phyloP scores from a whole-genome alignment of 2,329 filamentous ascomycete species.

The Thermothelomyces thermophilus region DNA sequence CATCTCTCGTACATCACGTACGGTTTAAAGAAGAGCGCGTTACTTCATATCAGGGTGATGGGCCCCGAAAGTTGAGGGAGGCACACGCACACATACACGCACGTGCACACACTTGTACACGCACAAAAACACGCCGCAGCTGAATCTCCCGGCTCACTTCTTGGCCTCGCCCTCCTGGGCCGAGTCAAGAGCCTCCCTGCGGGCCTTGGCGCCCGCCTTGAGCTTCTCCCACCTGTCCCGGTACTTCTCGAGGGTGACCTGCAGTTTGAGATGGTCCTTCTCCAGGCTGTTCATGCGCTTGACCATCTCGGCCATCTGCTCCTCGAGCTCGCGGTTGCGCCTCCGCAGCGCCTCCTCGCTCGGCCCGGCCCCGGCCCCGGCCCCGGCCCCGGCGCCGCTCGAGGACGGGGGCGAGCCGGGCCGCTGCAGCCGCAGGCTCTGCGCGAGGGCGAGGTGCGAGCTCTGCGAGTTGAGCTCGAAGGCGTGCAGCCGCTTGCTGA shows the following conservation, averaged over 20 bases:
- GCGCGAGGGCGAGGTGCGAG: slow-evolving; percentile 76
- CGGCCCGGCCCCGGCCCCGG: slow-evolving; percentile 16
- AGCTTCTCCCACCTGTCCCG: slow-evolving; percentile 56
- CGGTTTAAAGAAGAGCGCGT: too few relatives aligned
- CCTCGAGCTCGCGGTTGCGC: slow-evolving; percentile 60
- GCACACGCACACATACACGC: too few relatives aligned
- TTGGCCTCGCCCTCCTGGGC: slow-evolving; percentile 1
- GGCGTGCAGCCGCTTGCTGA: slow-evolving; percentile 80
- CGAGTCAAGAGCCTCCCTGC: slow-evolving; percentile 37
- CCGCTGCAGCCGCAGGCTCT: slow-evolving; percentile 64
- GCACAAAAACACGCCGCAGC: too few relatives aligned
- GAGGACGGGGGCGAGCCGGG: slow-evolving; percentile 46
- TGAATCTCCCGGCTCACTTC: neutral
- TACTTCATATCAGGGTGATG: too few relatives aligned
- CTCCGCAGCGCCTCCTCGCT: slow-evolving; percentile 37
- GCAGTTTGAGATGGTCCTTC: slow-evolving; percentile 49
- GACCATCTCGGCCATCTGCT: slow-evolving; percentile 51
- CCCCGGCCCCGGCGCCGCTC: slow-evolving; percentile 19
- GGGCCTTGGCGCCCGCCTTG: slow-evolving; percentile 54
- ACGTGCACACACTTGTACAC: too few relatives aligned
- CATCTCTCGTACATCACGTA: too few relatives aligned
- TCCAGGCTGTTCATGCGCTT: slow-evolving; percentile 63
- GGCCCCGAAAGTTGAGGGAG: too few relatives aligned
- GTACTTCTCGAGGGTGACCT: slow-evolving; percentile 52
- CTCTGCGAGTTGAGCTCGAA: slow-evolving; percentile 91